Conservation (phyloP, 2,329 filamentous ascomycete species). For the Phaeosphaeria sp. region DNA sequence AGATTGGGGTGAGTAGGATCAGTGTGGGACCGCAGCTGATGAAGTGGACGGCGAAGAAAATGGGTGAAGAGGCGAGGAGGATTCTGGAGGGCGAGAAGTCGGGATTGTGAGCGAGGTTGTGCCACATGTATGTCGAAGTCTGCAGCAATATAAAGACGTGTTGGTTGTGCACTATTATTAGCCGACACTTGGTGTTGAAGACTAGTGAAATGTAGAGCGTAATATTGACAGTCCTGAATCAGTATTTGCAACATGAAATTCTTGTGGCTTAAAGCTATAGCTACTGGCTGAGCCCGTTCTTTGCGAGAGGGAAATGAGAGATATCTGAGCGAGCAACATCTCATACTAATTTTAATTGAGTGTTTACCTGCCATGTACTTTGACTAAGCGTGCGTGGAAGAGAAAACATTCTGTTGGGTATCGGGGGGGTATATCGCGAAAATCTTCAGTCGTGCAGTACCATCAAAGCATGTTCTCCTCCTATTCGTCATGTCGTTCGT, state of each 20-base stretch:
- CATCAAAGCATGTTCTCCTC: neutral
- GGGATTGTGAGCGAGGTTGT: neutral
- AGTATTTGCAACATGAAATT: too few species aligned
- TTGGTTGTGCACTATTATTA: too few species aligned
- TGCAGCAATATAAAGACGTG: too few species aligned
- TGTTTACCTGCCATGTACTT: neutral
- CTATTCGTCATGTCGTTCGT: neutral
- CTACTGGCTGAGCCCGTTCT: too few species aligned
- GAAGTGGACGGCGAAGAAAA: conserved; percentile 13
- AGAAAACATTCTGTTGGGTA: neutral
- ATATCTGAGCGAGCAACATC: neutral
- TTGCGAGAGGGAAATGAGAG: neutral
- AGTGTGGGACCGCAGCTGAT: conserved; percentile 41
- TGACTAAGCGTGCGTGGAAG: neutral
- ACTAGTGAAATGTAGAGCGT: too few species aligned
- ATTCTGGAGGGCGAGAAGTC: conserved; percentile 21
- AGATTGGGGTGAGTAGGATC: conserved; percentile 42
- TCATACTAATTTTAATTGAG: neutral
- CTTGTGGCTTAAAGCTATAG: too few species aligned
- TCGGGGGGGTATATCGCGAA: neutral
- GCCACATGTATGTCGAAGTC: too few species aligned
- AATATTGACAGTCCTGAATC: too few species aligned
- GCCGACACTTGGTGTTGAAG: too few species aligned
- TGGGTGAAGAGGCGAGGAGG: conserved; percentile 25
- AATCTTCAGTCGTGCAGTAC: neutral